These are phyloP conservation scores for Nasturtium officinale DNA, from an alignment of 345 rosid genomes.

Conservation along the genomic window DNA sequence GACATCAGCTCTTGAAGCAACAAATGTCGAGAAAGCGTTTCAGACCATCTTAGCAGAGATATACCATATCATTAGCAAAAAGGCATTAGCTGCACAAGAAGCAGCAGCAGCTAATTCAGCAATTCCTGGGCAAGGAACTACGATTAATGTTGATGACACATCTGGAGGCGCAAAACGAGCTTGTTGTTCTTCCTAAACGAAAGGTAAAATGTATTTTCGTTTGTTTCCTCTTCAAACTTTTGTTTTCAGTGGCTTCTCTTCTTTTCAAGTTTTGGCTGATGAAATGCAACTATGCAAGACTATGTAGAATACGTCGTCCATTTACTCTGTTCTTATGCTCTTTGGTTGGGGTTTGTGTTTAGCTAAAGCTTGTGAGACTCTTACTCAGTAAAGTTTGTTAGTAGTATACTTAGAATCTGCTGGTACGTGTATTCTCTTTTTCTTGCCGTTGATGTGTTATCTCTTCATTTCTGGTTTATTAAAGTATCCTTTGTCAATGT, in stretches of 20 bases:
- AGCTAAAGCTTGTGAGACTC: conserved; percentile 29
- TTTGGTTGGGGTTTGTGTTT: conserved; percentile 39
- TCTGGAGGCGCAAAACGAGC: conserved; percentile 53
- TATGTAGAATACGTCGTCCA: conserved; percentile 50
- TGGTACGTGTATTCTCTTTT: not conserved
- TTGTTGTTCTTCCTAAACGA: conserved; percentile 61
- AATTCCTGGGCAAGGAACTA: conserved; percentile 64
- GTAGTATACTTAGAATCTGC: conserved; percentile 28
- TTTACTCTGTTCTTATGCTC: conserved; percentile 38
- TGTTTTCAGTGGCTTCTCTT: conserved; percentile 24
- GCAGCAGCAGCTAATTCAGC: conserved; percentile 56
- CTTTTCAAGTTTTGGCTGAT: conserved; percentile 46
- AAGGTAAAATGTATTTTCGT: conserved; percentile 21
- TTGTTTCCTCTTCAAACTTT: conserved; percentile 9
- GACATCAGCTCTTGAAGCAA: conserved; percentile 74
- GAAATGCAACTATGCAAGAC: conserved; percentile 40
- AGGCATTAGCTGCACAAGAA: conserved; percentile 71
- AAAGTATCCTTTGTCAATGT: not conserved
- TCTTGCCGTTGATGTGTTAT: conserved; percentile 8
- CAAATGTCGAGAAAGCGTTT: conserved; percentile 72
- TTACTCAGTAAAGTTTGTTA: conserved; percentile 34
- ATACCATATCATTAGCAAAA: conserved; percentile 70
- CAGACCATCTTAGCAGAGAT: conserved; percentile 67
- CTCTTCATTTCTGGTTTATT: conserved; percentile 15
- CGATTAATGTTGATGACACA: conserved; percentile 59